These are phyloP conservation scores for Chrysosporium queenslandicum DNA, from an alignment of 2,329 filamentous ascomycete species.

Conservation along the genomic window DNA sequence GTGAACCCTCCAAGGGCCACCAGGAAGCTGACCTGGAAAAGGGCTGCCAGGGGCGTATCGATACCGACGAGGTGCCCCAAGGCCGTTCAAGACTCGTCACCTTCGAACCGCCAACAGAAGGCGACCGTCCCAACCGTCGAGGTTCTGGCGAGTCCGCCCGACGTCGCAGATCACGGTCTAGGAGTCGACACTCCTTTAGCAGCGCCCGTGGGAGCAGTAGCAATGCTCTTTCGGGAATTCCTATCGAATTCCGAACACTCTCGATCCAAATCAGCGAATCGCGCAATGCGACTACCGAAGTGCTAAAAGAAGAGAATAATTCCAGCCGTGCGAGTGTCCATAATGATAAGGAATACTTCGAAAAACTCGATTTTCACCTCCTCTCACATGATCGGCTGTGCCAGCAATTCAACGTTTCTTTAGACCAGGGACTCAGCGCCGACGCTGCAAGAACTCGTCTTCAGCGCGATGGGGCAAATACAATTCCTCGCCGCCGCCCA, in stretches of 20 bases:
- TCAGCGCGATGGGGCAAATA: conserved; percentile 57
- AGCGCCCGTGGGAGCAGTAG: conserved; percentile 10
- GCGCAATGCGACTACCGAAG: conserved; percentile 25
- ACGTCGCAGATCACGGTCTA: conserved; percentile 8
- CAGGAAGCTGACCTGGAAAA: conserved; percentile 9
- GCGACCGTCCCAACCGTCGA: conserved; percentile 2
- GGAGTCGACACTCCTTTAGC: conserved; percentile 11
- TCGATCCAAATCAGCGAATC: conserved; percentile 34
- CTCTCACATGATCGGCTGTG: conserved; percentile 50
- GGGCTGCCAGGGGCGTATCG: not conserved
- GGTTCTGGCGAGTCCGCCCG: conserved; percentile 7
- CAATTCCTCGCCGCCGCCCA: conserved; percentile 56
- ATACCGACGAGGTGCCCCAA: not conserved
- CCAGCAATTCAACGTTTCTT: conserved; percentile 50
- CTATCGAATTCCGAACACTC: conserved; percentile 32
- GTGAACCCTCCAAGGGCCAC: not conserved
- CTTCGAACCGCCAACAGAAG: conserved; percentile 3
- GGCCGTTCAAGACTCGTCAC: conserved; percentile 3
- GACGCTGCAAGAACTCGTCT: conserved; percentile 49
- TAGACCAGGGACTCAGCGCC: conserved; percentile 49
- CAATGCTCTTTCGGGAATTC: conserved; percentile 22
- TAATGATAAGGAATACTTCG: conserved; percentile 43
- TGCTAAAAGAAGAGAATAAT: conserved; percentile 14
- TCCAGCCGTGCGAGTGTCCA: conserved; percentile 23
- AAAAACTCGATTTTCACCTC: conserved; percentile 58